Evolutionary conservation across 2,329 filamentous ascomycete genomes (phyloP), one percentile per base, ranked within the genome.

Genomic region (Colletotrichum abscissum): DNA sequence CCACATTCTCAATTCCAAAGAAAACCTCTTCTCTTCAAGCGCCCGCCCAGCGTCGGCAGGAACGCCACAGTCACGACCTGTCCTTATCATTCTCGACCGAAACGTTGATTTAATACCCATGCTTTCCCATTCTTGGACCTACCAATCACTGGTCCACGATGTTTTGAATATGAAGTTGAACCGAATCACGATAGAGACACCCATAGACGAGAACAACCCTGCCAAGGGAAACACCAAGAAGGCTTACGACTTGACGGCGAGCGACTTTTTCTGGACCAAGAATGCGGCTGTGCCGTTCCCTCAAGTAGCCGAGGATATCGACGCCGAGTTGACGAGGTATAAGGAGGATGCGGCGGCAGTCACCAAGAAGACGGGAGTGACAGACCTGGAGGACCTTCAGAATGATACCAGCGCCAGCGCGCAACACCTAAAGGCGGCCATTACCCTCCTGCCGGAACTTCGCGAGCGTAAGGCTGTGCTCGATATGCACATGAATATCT

Each of bases 401-500:
- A 95, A 95, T 76, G 95, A 98, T 79, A 95, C 93, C 1, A 94
- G 93, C 77, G 92, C 95, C 52, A 97, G 95, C 70, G 95, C 97
- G 19, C 94, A 97, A 78, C 97, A 99, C 81, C 89, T 99, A 58
- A 99, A 98, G 84, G 95, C 95, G 4, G 97, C 96, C 14, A 98
- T 99, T 78, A 97, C 96, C 0, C 86, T 98, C 26, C 87, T 99
- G 16, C 97, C 97, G 0, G 96, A 98, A 82, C 88, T 99, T 76
- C 89, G 95, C 75, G 97, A 98, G 82, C 92, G 97, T 72, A 99
- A 99, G 81, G 92, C 92, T n/a, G 90, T 93, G 24, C 89, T 99
- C 5, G 97, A 98, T 80, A 98, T 98, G 94, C 97, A 99, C 82
- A 99, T 99, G 97, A 95, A 95, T 78, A 95, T 96, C 71, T 88